Percentiles rank a stretch among this genome's conserved stretches.
Evolutionary conservation across 352 stramenopile species (phyloP).

Genomic region (Phytopythium mirpurense): DNA sequence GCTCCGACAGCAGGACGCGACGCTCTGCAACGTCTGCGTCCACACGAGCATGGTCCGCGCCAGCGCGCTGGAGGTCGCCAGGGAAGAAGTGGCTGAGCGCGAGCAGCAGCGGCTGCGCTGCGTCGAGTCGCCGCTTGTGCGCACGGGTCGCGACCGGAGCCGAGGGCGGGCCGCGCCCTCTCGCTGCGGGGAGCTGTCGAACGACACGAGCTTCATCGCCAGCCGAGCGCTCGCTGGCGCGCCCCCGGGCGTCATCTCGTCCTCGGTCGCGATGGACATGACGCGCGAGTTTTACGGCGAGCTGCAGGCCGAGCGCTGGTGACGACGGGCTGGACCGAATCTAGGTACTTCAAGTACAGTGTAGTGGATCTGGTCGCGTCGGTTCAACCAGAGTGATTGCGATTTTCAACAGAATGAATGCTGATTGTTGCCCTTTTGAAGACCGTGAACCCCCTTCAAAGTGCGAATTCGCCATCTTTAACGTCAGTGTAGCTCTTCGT

Average conservation of each 20-base stretch:
- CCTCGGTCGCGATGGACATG: background rate
- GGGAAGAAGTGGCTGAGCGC: conserved; percentile 21
- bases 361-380: too few relatives aligned
- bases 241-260: background rate
- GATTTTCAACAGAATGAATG: background rate
- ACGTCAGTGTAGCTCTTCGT: too few relatives aligned
- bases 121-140: conserved; percentile 15
- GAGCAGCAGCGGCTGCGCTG: conserved; percentile 12
- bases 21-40: conserved; percentile 34
- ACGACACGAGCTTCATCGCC: background rate
- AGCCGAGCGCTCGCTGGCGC: background rate
- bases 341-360: too few relatives aligned
- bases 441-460: background rate
- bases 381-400: background rate
- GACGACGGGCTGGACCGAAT: background rate
- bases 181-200: conserved; percentile 5
- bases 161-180: conserved; percentile 5
- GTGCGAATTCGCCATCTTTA: background rate
- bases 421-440: conserved; percentile 1
- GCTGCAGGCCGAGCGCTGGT: conserved; percentile 3
- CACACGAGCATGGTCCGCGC: conserved; percentile 30
- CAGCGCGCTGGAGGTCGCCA: conserved; percentile 27
- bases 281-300: conserved; percentile 6
- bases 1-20: conserved; percentile 28
- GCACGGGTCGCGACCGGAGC: conserved; percentile 1